A percentile compares a stretch with the other conserved stretches of the same genome.
Evolutionary conservation across 2,329 filamentous ascomycete genomes (phyloP).

Genomic region (Cucurbitaria berberidis): DNA sequence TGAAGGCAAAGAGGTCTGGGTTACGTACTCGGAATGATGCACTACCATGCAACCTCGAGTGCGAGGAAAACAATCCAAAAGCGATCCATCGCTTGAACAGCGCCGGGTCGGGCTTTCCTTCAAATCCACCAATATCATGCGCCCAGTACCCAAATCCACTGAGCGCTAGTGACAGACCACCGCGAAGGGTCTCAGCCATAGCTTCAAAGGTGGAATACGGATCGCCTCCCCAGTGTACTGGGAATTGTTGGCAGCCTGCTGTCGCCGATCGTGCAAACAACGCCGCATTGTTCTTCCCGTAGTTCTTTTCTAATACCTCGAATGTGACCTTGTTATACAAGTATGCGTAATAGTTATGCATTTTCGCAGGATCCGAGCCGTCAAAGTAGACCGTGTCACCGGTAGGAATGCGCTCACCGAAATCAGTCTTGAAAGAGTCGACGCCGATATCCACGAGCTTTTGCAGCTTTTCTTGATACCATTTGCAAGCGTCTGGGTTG

Average conservation of each 20-base stretch:
- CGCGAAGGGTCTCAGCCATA: constrained; percentile 21
- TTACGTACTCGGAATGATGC: constrained; percentile 6
- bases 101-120: constrained; percentile 20
- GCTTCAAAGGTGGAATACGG: constrained; percentile 16
- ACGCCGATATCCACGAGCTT: constrained; percentile 17
- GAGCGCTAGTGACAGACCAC: constrained; percentile 16
- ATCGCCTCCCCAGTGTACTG: constrained; percentile 19
- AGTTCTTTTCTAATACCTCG: constrained; percentile 15
- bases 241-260: constrained; percentile 16
- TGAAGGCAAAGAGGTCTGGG: background rate
- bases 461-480: constrained; percentile 17
- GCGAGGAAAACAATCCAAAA: constrained; percentile 17
- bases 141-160: constrained; percentile 20
- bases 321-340: constrained; percentile 20
- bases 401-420: constrained; percentile 18
- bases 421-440: constrained; percentile 21
- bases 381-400: constrained; percentile 19
- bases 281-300: constrained; percentile 15
- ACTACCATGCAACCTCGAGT: constrained; percentile 15
- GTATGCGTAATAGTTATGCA: constrained; percentile 22
- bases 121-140: constrained; percentile 19
- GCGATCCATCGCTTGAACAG: constrained; percentile 20
- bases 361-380: constrained; percentile 14
- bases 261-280: constrained; percentile 18
- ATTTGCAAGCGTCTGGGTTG: constrained; percentile 15